Conservation (phyloP, 2,329 filamentous ascomycete species). For the Aspergillus neotritici region DNA sequence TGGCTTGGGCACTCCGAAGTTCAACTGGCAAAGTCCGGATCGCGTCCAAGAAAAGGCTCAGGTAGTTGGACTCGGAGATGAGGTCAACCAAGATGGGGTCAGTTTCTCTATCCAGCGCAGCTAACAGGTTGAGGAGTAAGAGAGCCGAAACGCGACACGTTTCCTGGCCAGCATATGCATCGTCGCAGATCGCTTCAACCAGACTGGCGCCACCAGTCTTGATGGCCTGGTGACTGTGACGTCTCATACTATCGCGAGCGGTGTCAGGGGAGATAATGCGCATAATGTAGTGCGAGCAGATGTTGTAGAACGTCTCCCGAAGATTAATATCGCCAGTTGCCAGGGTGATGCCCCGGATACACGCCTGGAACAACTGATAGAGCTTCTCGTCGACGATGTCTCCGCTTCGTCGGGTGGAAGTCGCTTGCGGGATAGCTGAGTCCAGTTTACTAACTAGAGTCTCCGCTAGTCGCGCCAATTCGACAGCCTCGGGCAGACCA, state of each 20-base stretch:
- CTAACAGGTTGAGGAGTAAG: constrained; percentile 72
- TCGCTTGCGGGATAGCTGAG: constrained; percentile 30
- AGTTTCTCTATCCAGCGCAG: constrained; percentile 67
- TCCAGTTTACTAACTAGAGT: constrained; percentile 49
- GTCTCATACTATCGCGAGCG: constrained; percentile 42
- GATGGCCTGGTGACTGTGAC: constrained; percentile 61
- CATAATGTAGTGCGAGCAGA: constrained; percentile 78
- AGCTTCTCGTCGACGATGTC: constrained; percentile 83
- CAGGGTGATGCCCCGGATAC: constrained; percentile 70
- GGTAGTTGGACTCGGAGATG: constrained; percentile 81
- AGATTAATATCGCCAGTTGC: constrained; percentile 65
- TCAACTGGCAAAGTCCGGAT: constrained; percentile 72
- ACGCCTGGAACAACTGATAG: constrained; percentile 84
- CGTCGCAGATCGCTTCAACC: constrained; percentile 83
- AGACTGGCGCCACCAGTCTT: constrained; percentile 76
- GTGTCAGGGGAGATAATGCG: constrained; percentile 53
- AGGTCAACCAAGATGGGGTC: constrained; percentile 70
- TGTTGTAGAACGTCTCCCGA: constrained; percentile 82
- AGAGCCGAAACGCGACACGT: constrained; percentile 79
- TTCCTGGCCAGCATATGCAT: constrained; percentile 79
- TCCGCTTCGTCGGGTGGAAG: constrained; percentile 45
- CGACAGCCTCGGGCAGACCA: constrained; percentile 62
- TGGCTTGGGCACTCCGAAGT: constrained; percentile 53
- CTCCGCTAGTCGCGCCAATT: constrained; percentile 72
- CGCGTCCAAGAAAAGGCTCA: constrained; percentile 83